phyloP scores from a whole-genome alignment of 2,329 filamentous ascomycete species.

The Dactylellina parvicollis region DNA sequence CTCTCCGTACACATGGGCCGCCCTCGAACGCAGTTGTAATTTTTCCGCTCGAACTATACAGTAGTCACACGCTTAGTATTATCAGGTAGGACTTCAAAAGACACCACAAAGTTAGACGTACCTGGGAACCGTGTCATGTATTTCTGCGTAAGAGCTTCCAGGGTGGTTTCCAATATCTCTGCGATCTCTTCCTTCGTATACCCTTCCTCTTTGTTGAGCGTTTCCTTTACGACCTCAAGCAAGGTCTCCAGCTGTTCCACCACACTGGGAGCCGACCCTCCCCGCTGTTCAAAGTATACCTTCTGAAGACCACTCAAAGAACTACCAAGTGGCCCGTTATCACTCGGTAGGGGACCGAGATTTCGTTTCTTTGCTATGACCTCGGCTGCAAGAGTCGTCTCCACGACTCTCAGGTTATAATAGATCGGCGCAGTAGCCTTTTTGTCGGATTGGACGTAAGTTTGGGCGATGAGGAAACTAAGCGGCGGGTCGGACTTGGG shows the following conservation, averaged over 20 bases:
- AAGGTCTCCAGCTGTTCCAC: slow-evolving; percentile 78
- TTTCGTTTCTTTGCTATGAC: slow-evolving; percentile 71
- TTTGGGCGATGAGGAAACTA: slow-evolving; percentile 92
- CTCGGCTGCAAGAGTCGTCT: slow-evolving; percentile 86
- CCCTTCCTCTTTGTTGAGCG: slow-evolving; percentile 79
- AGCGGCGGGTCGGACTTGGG: slow-evolving; percentile 83
- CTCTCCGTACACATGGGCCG: slow-evolving; percentile 89
- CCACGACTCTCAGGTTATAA: slow-evolving; percentile 96
- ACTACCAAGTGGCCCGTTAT: slow-evolving; percentile 82
- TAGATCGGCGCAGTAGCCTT: slow-evolving; percentile 90
- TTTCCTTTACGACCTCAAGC: slow-evolving; percentile 73
- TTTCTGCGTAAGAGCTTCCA: slow-evolving; percentile 75
- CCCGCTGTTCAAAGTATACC: slow-evolving; percentile 73
- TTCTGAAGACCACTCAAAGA: slow-evolving; percentile 89
- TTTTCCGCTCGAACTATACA: slow-evolving; percentile 76
- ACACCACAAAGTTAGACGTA: slow-evolving; percentile 13
- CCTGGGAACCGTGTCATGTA: slow-evolving; percentile 86
- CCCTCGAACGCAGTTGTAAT: slow-evolving; percentile 88
- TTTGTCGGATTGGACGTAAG: slow-evolving; percentile 93
- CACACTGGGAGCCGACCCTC: slow-evolving; percentile 61
- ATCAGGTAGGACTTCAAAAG: background rate
- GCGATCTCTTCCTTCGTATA: slow-evolving; percentile 91
- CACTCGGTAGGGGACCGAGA: slow-evolving; percentile 73
- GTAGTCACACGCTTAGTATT: background rate
- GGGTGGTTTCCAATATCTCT: slow-evolving; percentile 73